Evolutionary conservation across 208 protist genomes (phyloP).

Genomic region (Leptomonas pyrrhocoris): DNA sequence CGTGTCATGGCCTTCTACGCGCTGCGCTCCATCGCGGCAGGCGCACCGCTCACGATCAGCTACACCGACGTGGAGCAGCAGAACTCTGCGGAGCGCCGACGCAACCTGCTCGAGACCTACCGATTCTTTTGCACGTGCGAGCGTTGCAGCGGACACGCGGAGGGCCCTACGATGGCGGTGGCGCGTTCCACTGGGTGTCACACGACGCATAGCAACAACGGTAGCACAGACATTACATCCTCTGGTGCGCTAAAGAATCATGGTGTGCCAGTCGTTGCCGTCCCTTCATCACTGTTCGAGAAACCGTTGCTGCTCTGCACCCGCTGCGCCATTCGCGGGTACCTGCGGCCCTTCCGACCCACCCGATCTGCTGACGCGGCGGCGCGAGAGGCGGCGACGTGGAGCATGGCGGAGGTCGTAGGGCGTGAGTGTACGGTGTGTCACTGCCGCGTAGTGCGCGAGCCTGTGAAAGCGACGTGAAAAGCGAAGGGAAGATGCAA

Average conservation of each 20-base stretch:
- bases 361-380: background rate
- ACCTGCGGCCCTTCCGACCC: constrained; percentile 47
- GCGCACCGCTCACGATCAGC: constrained; percentile 71
- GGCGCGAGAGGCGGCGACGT: background rate
- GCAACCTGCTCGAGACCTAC: constrained; percentile 54
- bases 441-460: constrained; percentile 19
- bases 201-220: background rate
- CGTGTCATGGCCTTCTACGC: constrained; percentile 66
- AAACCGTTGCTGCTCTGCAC: constrained; percentile 41
- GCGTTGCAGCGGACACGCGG: constrained; percentile 39
- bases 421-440: constrained; percentile 32
- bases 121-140: constrained; percentile 74
- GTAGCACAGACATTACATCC: background rate
- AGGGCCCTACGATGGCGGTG: constrained; percentile 19
- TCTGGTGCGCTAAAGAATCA: no score
- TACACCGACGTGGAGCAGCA: constrained; percentile 73
- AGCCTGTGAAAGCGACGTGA: background rate
- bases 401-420: constrained; percentile 21
- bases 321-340: constrained; percentile 50
- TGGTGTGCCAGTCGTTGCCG: background rate
- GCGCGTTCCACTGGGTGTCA: background rate
- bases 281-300: constrained; percentile 11
- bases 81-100: constrained; percentile 60
- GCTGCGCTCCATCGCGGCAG: constrained; percentile 46
- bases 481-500: background rate